phyloP scores from a whole-genome alignment of 768 basidiomycete species.

The Kwoniella europaea region DNA sequence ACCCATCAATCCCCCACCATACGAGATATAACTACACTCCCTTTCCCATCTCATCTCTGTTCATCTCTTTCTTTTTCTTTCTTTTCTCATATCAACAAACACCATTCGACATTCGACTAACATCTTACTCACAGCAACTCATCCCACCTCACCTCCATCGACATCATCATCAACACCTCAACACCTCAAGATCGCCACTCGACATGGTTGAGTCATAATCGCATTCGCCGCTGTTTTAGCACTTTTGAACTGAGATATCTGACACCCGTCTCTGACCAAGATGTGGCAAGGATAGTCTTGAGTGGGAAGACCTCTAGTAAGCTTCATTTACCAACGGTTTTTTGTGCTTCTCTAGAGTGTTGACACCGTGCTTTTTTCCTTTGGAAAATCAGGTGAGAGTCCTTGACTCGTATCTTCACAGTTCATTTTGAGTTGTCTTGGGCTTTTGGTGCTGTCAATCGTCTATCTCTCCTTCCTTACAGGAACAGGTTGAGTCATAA shows the following conservation, averaged over 20 bases:
- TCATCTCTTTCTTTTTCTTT: slow-evolving; percentile 14
- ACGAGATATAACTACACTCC: not conserved
- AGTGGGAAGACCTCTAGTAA: slow-evolving; percentile 25
- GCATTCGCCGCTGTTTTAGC: slow-evolving; percentile 14
- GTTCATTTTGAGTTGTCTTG: slow-evolving; percentile 10
- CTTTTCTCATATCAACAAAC: slow-evolving; percentile 10
- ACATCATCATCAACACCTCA: slow-evolving; percentile 2
- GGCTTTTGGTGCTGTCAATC: slow-evolving; percentile 17
- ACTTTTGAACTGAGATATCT: slow-evolving; percentile 20
- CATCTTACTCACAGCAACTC: slow-evolving; percentile 3
- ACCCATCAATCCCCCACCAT: not conserved
- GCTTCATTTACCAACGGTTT: slow-evolving; percentile 32
- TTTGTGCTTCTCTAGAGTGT: slow-evolving; percentile 28
- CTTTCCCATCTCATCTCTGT: not conserved
- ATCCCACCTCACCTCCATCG: not conserved
- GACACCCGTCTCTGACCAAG: slow-evolving; percentile 29
- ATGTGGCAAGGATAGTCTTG: slow-evolving; percentile 22
- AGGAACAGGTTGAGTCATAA: slow-evolving; percentile 26
- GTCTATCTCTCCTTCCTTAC: slow-evolving; percentile 21
- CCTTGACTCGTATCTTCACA: slow-evolving; percentile 20
- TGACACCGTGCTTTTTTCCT: slow-evolving; percentile 31
- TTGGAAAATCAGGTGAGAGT: slow-evolving; percentile 32
- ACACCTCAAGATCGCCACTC: slow-evolving; percentile 12
- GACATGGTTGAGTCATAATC: not conserved
- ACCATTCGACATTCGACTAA: slow-evolving; percentile 3